Percentiles rank a stretch among this genome's conserved stretches.
Conservation (phyloP, 768 basidiomycete species). For the Lentinus brumalis region DNA sequence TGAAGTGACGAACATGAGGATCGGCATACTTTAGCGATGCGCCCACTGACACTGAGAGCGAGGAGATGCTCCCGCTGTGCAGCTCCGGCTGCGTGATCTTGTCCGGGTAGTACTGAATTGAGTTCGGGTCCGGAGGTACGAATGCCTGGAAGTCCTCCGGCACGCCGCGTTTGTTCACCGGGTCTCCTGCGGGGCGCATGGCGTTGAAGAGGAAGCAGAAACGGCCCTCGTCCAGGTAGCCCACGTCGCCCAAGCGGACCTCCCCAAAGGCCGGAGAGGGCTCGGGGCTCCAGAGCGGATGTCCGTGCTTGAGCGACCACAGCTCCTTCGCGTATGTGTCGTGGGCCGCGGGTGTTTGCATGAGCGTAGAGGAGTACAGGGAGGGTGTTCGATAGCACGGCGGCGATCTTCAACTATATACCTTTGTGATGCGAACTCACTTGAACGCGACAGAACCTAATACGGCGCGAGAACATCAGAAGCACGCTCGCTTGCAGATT, state of each 20-base stretch:
- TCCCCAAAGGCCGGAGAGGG: not conserved
- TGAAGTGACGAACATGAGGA: not conserved
- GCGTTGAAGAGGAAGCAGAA: slow-evolving; percentile 16
- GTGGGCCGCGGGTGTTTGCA: no score
- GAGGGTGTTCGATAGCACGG: no score
- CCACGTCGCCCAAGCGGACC: slow-evolving; percentile 17
- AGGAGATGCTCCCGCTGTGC: not conserved
- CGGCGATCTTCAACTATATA: no score
- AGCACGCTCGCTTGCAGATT: no score
- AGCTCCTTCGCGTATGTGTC: slow-evolving; percentile 16
- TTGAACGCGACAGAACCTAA: no score
- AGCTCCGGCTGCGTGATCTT: not conserved
- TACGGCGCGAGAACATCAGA: no score
- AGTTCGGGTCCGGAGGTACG: not conserved
- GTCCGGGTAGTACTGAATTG: not conserved
- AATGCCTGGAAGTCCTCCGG: not conserved
- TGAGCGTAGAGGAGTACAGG: no score
- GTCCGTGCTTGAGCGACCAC: not conserved
- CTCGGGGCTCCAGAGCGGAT: slow-evolving; percentile 11
- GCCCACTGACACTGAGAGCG: not conserved
- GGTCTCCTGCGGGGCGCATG: not conserved
- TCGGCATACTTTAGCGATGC: not conserved
- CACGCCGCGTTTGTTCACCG: not conserved
- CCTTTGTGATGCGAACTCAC: no score
- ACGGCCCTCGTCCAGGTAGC: slow-evolving; percentile 2